These are phyloP conservation scores for Aphanocladium album DNA, from an alignment of 2,329 filamentous ascomycete genomes.

Conservation along the genomic window DNA sequence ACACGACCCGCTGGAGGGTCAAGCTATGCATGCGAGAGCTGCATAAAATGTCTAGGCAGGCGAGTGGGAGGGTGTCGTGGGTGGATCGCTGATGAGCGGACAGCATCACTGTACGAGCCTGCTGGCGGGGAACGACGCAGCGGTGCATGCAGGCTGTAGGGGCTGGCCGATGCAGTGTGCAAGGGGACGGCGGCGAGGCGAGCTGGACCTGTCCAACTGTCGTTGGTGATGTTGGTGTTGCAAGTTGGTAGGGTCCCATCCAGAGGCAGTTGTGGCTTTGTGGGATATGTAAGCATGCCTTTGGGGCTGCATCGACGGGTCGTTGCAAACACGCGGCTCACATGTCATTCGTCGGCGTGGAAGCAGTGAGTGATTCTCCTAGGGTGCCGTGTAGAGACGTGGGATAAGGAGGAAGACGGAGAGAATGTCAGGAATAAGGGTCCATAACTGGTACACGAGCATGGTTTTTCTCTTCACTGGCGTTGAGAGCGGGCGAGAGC, in stretches of 20 bases:
- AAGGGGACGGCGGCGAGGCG: background rate
- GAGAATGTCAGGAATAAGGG: background rate
- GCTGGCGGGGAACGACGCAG: background rate
- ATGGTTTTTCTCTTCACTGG: background rate
- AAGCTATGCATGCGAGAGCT: conserved; percentile 10
- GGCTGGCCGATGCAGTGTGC: background rate
- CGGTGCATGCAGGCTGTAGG: background rate
- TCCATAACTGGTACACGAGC: background rate
- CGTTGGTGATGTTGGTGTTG: background rate
- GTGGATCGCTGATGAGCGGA: conserved; percentile 5
- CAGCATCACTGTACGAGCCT: conserved; percentile 5
- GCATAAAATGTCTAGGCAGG: conserved; percentile 12
- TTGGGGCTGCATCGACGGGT: background rate
- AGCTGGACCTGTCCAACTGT: background rate
- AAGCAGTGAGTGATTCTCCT: background rate
- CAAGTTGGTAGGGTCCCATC: background rate
- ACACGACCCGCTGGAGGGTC: conserved; percentile 7
- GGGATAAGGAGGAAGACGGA: background rate
- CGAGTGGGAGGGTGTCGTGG: conserved; percentile 1
- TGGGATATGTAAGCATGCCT: background rate
- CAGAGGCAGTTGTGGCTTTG: conserved; percentile 6
- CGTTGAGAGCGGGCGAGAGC: background rate
- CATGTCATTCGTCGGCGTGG: background rate
- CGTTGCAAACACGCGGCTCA: background rate
- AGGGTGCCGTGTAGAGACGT: background rate